phyloP scores from a whole-genome alignment of 371 early-diverging fungal genomes.

The Catenaria anguillulae region DNA sequence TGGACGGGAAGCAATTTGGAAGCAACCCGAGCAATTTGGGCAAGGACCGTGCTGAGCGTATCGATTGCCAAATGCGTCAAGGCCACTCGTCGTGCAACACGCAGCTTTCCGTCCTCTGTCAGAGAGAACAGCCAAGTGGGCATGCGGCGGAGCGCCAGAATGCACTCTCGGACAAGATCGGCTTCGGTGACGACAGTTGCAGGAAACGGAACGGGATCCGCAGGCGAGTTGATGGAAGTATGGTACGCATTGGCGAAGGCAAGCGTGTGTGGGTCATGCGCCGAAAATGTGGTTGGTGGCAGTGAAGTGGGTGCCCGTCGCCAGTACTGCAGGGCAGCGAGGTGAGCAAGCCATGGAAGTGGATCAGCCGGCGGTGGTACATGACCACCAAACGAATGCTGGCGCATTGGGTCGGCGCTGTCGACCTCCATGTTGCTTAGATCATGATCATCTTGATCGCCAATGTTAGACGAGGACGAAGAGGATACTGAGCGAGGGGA shows the following conservation, averaged over 20 bases:
- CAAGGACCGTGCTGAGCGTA: neutral
- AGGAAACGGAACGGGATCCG: neutral
- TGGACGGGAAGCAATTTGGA: no score
- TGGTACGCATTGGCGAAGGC: neutral
- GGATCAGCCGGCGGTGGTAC: no score
- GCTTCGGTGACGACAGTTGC: neutral
- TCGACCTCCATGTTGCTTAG: no score
- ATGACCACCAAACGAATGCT: no score
- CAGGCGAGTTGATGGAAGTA: neutral
- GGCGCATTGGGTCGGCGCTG: no score
- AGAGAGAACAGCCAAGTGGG: no score
- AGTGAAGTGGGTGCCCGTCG: neutral
- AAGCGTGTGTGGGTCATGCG: neutral
- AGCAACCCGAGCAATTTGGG: no score
- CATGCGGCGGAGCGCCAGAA: neutral
- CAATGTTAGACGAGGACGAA: no score
- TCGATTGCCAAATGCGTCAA: neutral
- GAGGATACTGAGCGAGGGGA: no score
- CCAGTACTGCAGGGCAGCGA: neutral
- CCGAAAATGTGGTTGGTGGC: neutral
- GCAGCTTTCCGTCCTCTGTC: no score
- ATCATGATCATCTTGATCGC: no score
- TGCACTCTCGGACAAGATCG: neutral
- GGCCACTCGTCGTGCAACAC: neutral
- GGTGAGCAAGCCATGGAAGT: neutral